A percentile compares a stretch with the other conserved stretches of the same genome.
Evolutionary conservation across 208 protist genomes (phyloP).

Genomic region (Tritrichomonas musculus): DNA sequence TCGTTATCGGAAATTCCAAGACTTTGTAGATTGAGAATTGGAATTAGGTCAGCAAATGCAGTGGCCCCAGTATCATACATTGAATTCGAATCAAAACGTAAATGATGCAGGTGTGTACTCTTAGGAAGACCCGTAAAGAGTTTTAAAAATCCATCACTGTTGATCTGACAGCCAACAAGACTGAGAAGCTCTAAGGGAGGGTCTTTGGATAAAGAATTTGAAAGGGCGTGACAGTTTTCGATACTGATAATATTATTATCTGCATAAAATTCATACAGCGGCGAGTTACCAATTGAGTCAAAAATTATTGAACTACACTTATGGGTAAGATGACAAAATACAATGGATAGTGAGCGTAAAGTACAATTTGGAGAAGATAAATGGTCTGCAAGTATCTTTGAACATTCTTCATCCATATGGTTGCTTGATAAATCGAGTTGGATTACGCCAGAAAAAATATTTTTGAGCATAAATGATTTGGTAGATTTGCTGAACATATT

Average conservation of each 20-base stretch:
- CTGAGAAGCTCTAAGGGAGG: not conserved
- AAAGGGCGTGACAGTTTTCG: not conserved
- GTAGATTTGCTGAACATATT: not conserved
- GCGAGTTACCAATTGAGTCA: not conserved
- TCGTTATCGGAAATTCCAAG: not conserved
- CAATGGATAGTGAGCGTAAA: not conserved
- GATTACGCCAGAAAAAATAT: not conserved
- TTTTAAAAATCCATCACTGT: not conserved
- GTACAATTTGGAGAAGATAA: not conserved
- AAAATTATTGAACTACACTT: not conserved
- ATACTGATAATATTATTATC: not conserved
- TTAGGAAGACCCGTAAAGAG: not conserved
- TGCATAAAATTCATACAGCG: not conserved
- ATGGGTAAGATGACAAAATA: not conserved
- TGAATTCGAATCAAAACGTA: not conserved
- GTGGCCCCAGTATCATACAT: not conserved
- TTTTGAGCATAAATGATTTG: too few species aligned
- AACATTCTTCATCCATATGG: not conserved
- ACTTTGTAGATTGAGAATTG: not conserved
- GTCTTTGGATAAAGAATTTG: not conserved
- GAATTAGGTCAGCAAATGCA: not conserved
- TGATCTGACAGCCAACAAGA: not conserved
- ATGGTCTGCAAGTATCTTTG: not conserved
- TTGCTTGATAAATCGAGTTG: not conserved
- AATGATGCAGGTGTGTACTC: not conserved